These are phyloP conservation scores for Fusarium sterilihyphosum DNA, from an alignment of 2,329 filamentous ascomycete species.

Conservation along the genomic window DNA sequence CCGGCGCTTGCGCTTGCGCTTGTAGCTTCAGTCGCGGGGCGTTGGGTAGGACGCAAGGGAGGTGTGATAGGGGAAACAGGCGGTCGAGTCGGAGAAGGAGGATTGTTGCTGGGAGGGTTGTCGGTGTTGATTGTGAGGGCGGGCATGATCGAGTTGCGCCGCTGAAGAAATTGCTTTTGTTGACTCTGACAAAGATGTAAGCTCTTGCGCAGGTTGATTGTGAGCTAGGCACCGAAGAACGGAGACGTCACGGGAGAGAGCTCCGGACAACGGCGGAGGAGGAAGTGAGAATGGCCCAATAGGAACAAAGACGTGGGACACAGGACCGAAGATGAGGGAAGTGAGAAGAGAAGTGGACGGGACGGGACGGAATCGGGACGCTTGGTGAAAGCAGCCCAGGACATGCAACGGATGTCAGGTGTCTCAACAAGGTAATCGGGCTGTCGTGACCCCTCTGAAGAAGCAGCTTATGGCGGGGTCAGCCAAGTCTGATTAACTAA, in stretches of 20 bases:
- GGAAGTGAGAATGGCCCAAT: conserved; percentile 6
- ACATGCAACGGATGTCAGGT: background rate
- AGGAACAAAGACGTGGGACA: background rate
- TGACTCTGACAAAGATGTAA: conserved; percentile 4
- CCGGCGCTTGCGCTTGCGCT: conserved; percentile 34
- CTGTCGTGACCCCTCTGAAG: background rate
- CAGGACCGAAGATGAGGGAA: background rate
- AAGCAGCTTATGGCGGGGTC: conserved; percentile 20
- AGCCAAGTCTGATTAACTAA: background rate
- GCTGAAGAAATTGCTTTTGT: conserved; percentile 3
- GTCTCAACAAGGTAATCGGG: conserved; percentile 7
- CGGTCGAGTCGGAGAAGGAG: conserved; percentile 59
- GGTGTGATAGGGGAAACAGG: conserved; percentile 67
- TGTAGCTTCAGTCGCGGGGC: conserved; percentile 34
- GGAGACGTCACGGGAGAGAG: conserved; percentile 14
- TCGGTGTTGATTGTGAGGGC: conserved; percentile 47
- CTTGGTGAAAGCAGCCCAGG: background rate
- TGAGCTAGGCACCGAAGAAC: conserved; percentile 24
- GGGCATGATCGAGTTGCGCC: conserved; percentile 41
- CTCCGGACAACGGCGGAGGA: background rate
- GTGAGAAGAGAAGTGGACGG: background rate
- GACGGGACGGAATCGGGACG: background rate
- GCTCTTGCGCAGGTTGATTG: conserved; percentile 1
- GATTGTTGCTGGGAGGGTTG: conserved; percentile 44
- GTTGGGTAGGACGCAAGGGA: conserved; percentile 53